Evolutionary conservation across 1,284 basidiomycete genomes (phyloP).

Genomic region (Naganishia liquefaciens): DNA sequence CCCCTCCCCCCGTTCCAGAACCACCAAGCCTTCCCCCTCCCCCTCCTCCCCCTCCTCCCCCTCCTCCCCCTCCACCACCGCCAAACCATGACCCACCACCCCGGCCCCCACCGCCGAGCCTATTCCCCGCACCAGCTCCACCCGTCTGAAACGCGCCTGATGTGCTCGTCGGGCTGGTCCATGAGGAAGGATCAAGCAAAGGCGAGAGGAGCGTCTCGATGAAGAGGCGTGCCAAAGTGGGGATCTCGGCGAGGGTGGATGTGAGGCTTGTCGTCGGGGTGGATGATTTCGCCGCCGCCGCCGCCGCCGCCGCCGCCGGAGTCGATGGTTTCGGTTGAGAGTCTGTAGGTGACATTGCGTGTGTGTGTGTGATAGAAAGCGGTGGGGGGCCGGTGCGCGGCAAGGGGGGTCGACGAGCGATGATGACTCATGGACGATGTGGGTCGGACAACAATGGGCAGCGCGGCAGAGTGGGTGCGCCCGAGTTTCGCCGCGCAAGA

Average conservation of each 20-base stretch:
- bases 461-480: no score
- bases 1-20: not conserved
- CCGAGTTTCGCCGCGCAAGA: no score
- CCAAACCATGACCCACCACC: constrained; percentile 18
- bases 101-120: not conserved
- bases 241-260: not conserved
- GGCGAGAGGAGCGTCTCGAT: constrained; percentile 21
- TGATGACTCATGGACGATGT: not conserved
- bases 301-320: no score
- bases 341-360: constrained; percentile 22
- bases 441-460: no score
- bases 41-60: not conserved
- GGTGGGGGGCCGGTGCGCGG: no score
- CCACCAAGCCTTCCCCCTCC: not conserved
- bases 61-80: not conserved
- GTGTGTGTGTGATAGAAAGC: not conserved
- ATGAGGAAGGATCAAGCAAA: constrained; percentile 8
- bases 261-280: constrained; percentile 7
- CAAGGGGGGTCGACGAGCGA: not conserved
- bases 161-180: not conserved
- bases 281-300: not conserved
- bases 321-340: constrained; percentile 14
- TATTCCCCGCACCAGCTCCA: not conserved
- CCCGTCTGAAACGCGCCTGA: not conserved
- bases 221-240: constrained; percentile 15